Evolutionary conservation across 352 stramenopile species (phyloP), one percentile per base, ranked within the genome.

Genomic region (Phytophthora pini): DNA sequence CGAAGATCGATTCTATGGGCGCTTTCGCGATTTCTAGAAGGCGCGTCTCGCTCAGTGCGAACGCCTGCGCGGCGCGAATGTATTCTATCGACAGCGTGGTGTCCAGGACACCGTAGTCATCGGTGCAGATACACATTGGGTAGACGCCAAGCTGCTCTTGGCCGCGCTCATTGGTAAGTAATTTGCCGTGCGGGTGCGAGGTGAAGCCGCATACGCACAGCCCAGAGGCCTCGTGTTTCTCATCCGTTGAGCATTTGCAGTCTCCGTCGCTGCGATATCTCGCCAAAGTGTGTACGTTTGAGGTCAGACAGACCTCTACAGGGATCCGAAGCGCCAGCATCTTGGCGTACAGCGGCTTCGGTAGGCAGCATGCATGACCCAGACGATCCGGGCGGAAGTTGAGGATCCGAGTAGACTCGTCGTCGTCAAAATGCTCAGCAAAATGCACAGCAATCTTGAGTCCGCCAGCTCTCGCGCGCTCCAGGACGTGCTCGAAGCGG

Each of bases 271-370:
- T 56, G 40, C 78, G 75, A 52, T 92, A 92, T 41, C 94, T 79
- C 44, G 89, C 90, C 51, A 98, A 77, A 17, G 94, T 98, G 76
- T 97, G 89, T 26, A 97, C 84, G 72, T 98, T 98, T 15, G 90
- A 98, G 6, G 93, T 98, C 20, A 97, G 81, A 71, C 95, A 98
- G 5, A 93, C 76, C 74, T 98, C 95, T 44, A 98, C 88, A 5
- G 94, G 93, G 56, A 98, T 96, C 17, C 74, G 76, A 13, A 80
- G 56, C 20, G 48, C 31, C 22, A 88, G 59, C 66, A 98, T 84
- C 54, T 82, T 78, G 41, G 84, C 24, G 70, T 94, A 92, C 11
- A 94, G 77, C 12, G 61, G 59, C 31, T 93, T 70, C 4, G 90
- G 79, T 13, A 98, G 61, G 34, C 90, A 90, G 31, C 96, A 88